phyloP scores from a whole-genome alignment of 495 filamentous ascomycete genomes.

The Podospora pseudoanserina region DNA sequence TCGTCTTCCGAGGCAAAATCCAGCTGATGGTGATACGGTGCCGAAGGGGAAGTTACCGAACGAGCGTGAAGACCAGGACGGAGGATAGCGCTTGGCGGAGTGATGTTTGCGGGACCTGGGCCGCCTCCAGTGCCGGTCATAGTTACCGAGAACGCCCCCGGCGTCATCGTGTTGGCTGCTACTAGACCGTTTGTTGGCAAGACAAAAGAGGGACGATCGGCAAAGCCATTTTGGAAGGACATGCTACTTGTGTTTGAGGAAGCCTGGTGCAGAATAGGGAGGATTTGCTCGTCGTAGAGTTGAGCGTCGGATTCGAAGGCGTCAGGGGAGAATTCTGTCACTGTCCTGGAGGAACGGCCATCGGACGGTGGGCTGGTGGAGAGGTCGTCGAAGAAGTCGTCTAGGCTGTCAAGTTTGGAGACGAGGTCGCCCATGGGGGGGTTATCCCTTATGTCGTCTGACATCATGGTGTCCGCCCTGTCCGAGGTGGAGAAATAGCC shows the following conservation, averaged over 20 bases:
- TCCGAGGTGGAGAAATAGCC: slow-evolving; percentile 67
- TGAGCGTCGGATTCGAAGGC: slow-evolving; percentile 72
- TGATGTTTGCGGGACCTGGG: background rate
- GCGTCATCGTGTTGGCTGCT: slow-evolving; percentile 58
- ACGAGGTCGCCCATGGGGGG: slow-evolving; percentile 76
- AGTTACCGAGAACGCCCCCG: slow-evolving; percentile 43
- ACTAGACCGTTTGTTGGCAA: slow-evolving; percentile 38
- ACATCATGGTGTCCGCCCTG: slow-evolving; percentile 85
- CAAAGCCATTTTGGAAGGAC: slow-evolving; percentile 86
- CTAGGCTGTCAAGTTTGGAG: slow-evolving; percentile 84
- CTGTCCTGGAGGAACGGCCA: slow-evolving; percentile 57
- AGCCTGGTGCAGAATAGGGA: slow-evolving; percentile 79
- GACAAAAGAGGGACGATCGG: slow-evolving; percentile 59
- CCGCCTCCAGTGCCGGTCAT: slow-evolving; percentile 4
- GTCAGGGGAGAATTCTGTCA: slow-evolving; percentile 58
- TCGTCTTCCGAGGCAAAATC: background rate
- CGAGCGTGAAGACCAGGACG: slow-evolving; percentile 63
- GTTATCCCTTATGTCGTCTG: slow-evolving; percentile 73
- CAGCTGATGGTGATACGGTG: slow-evolving; percentile 50
- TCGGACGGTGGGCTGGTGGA: slow-evolving; percentile 52
- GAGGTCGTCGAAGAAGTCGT: slow-evolving; percentile 84
- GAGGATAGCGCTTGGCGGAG: background rate
- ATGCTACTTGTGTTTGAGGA: slow-evolving; percentile 47
- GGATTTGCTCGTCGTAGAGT: slow-evolving; percentile 89
- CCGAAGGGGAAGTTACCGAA: slow-evolving; percentile 67